Evolutionary conservation across 1,139 yeast genomes (phyloP), one percentile per base, ranked within the genome.

Genomic region (Zhuliangozyma parablackwelliae): DNA sequence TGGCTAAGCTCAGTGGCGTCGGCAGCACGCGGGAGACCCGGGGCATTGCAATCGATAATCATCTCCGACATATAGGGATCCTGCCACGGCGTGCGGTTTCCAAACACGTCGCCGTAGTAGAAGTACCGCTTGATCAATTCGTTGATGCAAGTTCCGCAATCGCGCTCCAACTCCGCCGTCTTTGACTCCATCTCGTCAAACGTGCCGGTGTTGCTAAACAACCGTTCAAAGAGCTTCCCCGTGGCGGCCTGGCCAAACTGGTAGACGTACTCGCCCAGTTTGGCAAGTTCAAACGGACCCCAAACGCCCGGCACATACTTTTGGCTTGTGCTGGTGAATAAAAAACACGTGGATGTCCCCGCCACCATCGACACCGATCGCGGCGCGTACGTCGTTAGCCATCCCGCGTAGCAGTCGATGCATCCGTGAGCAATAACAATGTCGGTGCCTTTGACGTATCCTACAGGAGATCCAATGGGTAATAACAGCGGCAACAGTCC

Each of bases 231-330:
- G 8, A 78, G 53, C 41, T 70, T 65, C 2, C 84, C 84, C 0
- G 82, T 69, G 5, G 80, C 77, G 2, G 82, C 74, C 40, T 73
- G 76, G 0, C 84, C 84, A 37, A 73, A 75, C 39, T 75, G 75
- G 38, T 69, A 78, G 1, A 75, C 60, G 9, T 45, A 46, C 10
- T 50, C 30, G 2, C 53, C 34, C 40, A 54, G 25, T 48, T 50
- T 20, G 51, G 54, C 38, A 53, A 62, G 43, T 46, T 49, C 28
- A 47, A 69, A 78, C 0, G 83, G 83, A 0, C 83, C 83, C 83
- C 83, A 78, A 4, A 76, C 55, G 0, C 82, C 82, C 0, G 59
- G 53, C 2, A 65, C 50, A 23, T 59, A 53, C 1, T 31, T 25
- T n/a, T 12, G 28, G 7, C n/a, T n/a, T 8, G 11, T 8, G 7